These are phyloP conservation scores for Rhizophagus clarus DNA, from an alignment of 192 early-diverging fungal species.

Conservation along the genomic window DNA sequence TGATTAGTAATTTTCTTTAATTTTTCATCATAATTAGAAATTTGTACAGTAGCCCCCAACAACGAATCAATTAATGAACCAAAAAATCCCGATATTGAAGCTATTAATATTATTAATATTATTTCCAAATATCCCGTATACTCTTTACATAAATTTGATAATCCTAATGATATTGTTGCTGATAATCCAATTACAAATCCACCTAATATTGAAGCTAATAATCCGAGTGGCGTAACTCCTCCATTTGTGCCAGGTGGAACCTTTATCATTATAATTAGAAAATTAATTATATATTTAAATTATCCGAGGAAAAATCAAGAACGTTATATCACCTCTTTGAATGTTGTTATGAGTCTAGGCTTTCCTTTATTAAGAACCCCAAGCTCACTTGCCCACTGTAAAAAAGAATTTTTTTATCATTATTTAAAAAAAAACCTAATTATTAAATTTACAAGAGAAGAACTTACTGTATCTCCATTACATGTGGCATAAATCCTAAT, in stretches of 20 bases:
- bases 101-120: slow-evolving; percentile 48
- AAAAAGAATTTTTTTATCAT: neutral
- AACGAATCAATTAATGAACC: slow-evolving; percentile 89
- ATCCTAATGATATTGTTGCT: slow-evolving; percentile 52
- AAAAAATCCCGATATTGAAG: slow-evolving; percentile 65
- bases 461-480: slow-evolving; percentile 58
- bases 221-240: slow-evolving; percentile 71
- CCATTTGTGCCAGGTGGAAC: slow-evolving; percentile 95
- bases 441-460: neutral
- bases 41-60: slow-evolving; percentile 81
- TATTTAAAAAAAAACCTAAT: neutral
- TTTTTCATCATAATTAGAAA: slow-evolving; percentile 69
- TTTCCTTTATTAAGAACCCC: slow-evolving; percentile 74
- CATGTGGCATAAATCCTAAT: slow-evolving; percentile 57
- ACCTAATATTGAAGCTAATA: slow-evolving; percentile 77
- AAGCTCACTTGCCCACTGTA: slow-evolving; percentile 85
- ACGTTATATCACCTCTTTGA: slow-evolving; percentile 31
- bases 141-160: slow-evolving; percentile 49
- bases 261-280: neutral
- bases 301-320: neutral
- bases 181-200: slow-evolving; percentile 70
- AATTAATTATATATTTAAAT: neutral
- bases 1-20: slow-evolving; percentile 58
- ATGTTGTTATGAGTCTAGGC: slow-evolving; percentile 83
- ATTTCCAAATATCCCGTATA: slow-evolving; percentile 27